Evolutionary conservation across 208 protist genomes (phyloP).

Genomic region (Leishmania mexicana): DNA sequence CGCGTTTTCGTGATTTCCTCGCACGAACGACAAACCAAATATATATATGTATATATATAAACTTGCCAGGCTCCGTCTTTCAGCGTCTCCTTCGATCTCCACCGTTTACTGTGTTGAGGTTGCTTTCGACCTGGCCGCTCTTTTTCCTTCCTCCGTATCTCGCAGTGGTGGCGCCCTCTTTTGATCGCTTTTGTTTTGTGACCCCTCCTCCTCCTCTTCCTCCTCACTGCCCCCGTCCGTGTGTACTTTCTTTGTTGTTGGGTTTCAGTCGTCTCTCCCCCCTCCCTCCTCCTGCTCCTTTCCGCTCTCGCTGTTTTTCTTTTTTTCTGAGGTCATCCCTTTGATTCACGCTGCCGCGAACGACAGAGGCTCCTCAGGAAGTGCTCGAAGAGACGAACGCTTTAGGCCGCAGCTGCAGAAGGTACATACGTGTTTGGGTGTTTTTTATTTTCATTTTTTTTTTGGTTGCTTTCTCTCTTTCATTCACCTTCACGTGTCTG

Average conservation of each 20-base stretch:
- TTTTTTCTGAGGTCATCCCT: neutral
- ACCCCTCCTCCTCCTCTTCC: neutral
- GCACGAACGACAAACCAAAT: too few species aligned
- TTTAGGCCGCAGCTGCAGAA: neutral
- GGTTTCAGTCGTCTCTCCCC: neutral
- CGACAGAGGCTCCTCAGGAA: neutral
- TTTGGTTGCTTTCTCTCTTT: neutral
- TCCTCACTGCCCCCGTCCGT: neutral
- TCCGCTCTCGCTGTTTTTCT: neutral
- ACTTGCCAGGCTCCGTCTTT: neutral
- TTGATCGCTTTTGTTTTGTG: neutral
- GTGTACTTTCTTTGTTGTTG: neutral
- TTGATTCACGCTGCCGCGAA: neutral
- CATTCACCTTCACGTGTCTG: neutral
- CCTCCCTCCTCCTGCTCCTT: neutral
- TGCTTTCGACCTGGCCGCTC: neutral
- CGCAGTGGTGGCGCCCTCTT: neutral
- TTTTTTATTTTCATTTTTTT: neutral
- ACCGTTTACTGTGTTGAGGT: neutral
- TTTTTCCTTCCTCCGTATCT: neutral
- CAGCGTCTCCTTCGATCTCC: too few species aligned
- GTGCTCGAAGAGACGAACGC: neutral
- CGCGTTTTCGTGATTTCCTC: neutral
- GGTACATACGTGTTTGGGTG: neutral
- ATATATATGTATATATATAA: neutral